Evolutionary conservation across 1,284 basidiomycete genomes (phyloP).

Genomic region (Meira nashicola): DNA sequence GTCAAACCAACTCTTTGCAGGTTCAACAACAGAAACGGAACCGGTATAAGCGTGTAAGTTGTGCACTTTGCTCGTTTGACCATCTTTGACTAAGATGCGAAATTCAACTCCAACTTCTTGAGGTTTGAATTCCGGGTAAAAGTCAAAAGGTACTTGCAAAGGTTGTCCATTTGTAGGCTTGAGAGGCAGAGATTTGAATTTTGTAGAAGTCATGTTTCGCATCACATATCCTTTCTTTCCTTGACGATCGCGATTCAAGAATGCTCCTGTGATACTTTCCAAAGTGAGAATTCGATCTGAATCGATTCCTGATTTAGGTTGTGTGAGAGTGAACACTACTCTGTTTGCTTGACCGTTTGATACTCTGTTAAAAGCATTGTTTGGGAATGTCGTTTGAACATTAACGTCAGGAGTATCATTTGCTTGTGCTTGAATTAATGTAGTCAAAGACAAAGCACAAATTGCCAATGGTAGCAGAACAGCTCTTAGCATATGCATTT

Average conservation of each 20-base stretch:
- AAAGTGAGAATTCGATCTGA: conserved; percentile 40
- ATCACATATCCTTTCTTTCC: conserved; percentile 43
- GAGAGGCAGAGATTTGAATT: conserved; percentile 41
- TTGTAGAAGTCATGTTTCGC: conserved; percentile 49
- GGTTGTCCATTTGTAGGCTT: conserved; percentile 31
- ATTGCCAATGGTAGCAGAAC: neutral
- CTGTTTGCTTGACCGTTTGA: conserved; percentile 50
- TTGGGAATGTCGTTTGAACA: conserved; percentile 46
- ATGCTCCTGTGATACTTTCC: conserved; percentile 46
- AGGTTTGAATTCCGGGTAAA: conserved; percentile 50
- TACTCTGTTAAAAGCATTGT: conserved; percentile 47
- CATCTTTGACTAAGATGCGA: conserved; percentile 38
- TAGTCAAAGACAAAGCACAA: neutral
- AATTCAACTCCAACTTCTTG: conserved; percentile 45
- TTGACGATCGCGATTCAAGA: conserved; percentile 47
- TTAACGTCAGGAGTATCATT: conserved; percentile 44
- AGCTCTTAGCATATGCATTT: no score
- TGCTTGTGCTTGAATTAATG: conserved; percentile 26
- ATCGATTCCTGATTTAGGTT: conserved; percentile 24
- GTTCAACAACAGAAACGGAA: conserved; percentile 45
- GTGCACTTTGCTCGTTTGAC: conserved; percentile 44
- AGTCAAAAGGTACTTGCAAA: conserved; percentile 46
- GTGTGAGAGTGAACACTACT: conserved; percentile 44
- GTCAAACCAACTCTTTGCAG: conserved; percentile 46
- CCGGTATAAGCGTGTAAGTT: conserved; percentile 43